A percentile compares a stretch with the other conserved stretches of the same genome.
Evolutionary conservation across 1,284 basidiomycete species (phyloP).

Genomic region (Apiotrichum porosum): DNA sequence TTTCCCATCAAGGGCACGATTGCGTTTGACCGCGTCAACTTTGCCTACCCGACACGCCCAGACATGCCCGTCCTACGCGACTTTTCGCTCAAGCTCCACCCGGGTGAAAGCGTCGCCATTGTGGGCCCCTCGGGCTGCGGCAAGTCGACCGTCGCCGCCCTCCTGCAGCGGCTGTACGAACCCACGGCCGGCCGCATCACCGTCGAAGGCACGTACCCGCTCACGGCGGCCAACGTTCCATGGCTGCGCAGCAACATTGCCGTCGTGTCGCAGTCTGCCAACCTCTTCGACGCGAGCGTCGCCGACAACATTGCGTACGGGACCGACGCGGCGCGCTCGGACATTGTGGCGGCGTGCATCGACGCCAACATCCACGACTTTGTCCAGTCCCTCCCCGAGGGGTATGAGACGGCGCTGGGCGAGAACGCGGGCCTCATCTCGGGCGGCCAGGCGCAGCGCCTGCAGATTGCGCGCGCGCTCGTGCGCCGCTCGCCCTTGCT

Average conservation of each 20-base stretch:
- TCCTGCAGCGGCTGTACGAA: slow-evolving; percentile 82
- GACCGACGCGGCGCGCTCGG: slow-evolving; percentile 53
- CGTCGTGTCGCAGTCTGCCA: slow-evolving; percentile 77
- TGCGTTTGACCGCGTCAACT: slow-evolving; percentile 65
- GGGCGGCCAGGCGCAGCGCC: slow-evolving; percentile 88
- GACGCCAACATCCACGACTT: slow-evolving; percentile 83
- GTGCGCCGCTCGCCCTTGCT: slow-evolving; percentile 67
- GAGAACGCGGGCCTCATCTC: slow-evolving; percentile 84
- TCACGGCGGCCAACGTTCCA: slow-evolving; percentile 59
- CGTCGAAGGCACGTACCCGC: slow-evolving; percentile 49
- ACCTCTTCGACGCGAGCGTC: slow-evolving; percentile 79
- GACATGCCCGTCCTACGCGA: slow-evolving; percentile 65
- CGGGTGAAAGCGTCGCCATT: slow-evolving; percentile 78
- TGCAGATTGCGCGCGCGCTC: slow-evolving; percentile 87
- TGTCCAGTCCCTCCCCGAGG: slow-evolving; percentile 69
- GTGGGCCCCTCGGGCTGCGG: slow-evolving; percentile 84
- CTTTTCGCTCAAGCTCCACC: slow-evolving; percentile 60
- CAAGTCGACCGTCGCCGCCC: slow-evolving; percentile 76
- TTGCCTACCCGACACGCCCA: slow-evolving; percentile 76
- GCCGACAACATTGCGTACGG: slow-evolving; percentile 86
- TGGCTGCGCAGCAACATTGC: slow-evolving; percentile 77
- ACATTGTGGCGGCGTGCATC: slow-evolving; percentile 65
- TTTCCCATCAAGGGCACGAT: slow-evolving; percentile 64
- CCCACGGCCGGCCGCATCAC: slow-evolving; percentile 62
- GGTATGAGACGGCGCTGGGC: slow-evolving; percentile 80